Base-by-base conservation (phyloP, 345 rosid species). In the Linum tenue region DNA sequence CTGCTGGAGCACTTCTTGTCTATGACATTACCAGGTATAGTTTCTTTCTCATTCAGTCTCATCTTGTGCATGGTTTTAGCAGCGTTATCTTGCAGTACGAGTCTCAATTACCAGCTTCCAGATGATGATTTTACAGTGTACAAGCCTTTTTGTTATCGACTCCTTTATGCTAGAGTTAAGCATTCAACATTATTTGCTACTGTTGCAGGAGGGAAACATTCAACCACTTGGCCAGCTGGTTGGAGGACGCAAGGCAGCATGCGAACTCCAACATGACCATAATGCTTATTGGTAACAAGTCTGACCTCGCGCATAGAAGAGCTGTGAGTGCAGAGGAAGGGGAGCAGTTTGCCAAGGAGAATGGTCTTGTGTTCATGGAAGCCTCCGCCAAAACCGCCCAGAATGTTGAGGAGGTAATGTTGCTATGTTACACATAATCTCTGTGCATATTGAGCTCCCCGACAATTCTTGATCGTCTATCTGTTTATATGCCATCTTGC, bases 261-360 rank as follows among this genome's bases (percentile, higher is more conserved):
- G 99, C 99, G 59, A 94, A 94, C 77, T 95, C 99, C 62, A 94
- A 90, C 80, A 90, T 92, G 98, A 78, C 88, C 37, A 90, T 89
- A 65, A 86, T 87, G 92, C 87, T 92, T 17, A 70, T 92, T 7
- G 98, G 98, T 55, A 92, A 92, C 81, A 92, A 92, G 79, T 80
- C 82, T 51, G 98, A 92, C 81, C 98, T 92, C 74, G 78, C 92
- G 62, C 91, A 86, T 62, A 74, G 88, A 62, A 87, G 98, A 73
- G 97, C 97, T 72, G 97, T 92, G 62, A 86, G 87, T 88, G 90
- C 83, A 75, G 99, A 94, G 77, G 99, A 94, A 79, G 99, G 99
- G 8, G 95, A 90, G 76, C 97, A 86, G 76, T 94, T 94, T 77
- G 99, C 98, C 48, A 89, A 85, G 77, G 97, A 92, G 80, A 81